A percentile compares a stretch with the other conserved stretches of the same genome.
Evolutionary conservation across 2,329 filamentous ascomycete genomes (phyloP).

Genomic region (Hypomyces rosellus): DNA sequence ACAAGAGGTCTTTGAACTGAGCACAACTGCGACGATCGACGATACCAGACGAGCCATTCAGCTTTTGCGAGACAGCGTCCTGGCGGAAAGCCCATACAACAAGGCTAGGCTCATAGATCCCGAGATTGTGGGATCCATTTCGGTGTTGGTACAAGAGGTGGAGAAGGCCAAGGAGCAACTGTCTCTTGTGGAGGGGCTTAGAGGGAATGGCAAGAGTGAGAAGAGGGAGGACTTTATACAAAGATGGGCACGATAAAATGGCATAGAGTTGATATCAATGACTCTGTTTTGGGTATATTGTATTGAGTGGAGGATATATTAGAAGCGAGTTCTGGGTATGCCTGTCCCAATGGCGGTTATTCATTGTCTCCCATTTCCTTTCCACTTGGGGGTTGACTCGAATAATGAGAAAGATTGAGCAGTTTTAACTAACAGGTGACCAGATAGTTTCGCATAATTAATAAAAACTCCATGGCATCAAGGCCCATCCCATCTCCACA

Average conservation of each 20-base stretch:
- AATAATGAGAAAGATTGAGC: too few relatives aligned
- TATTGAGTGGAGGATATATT: too few relatives aligned
- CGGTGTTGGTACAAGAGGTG: conserved; percentile 40
- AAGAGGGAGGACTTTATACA: conserved; percentile 42
- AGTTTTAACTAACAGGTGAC: too few relatives aligned
- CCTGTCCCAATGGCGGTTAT: too few relatives aligned
- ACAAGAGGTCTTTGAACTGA: conserved; percentile 45
- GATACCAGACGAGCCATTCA: conserved; percentile 45
- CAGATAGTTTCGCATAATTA: too few relatives aligned
- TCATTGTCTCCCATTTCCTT: too few relatives aligned
- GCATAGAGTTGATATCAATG: neutral
- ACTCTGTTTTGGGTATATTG: too few relatives aligned
- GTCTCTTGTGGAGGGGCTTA: conserved; percentile 31
- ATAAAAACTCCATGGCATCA: too few relatives aligned
- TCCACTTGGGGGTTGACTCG: too few relatives aligned
- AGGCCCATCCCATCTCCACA: too few relatives aligned
- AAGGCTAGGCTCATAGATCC: conserved; percentile 46
- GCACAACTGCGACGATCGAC: conserved; percentile 34
- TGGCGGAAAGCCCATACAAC: conserved; percentile 46
- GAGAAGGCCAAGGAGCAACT: conserved; percentile 34
- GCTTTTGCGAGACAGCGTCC: conserved; percentile 43
- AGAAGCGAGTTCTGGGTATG: too few relatives aligned
- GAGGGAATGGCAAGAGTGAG: conserved; percentile 34
- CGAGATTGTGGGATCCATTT: conserved; percentile 46
- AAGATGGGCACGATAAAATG: conserved; percentile 22